Percentiles rank a stretch among this genome's conserved stretches.
These are phyloP conservation scores for Yarrowia divulgata DNA, from an alignment of 805 yeast genomes.

Conservation along the genomic window DNA sequence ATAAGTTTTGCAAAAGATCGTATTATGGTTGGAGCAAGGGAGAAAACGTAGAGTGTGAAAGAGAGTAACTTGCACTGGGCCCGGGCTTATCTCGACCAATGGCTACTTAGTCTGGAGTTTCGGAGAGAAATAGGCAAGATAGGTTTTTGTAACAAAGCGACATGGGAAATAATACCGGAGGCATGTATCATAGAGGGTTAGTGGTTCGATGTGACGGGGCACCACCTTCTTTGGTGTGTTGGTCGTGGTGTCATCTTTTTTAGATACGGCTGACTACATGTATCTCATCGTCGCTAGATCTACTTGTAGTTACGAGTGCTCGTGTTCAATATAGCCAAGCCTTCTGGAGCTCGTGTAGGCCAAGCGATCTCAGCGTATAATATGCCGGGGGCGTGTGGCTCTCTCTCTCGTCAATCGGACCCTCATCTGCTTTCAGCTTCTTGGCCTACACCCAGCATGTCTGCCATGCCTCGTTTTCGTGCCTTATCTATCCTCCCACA, in stretches of 20 bases:
- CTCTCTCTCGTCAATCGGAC: not conserved
- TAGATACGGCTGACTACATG: constrained; percentile 1
- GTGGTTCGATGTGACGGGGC: not conserved
- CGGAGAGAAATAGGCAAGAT: constrained; percentile 27
- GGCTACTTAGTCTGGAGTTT: not conserved
- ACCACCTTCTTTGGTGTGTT: no score
- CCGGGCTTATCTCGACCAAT: constrained; percentile 31
- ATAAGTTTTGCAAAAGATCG: constrained; percentile 6
- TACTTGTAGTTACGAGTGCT: no score
- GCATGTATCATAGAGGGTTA: not conserved
- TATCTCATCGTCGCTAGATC: not conserved
- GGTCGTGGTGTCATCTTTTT: no score
- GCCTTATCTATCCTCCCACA: constrained; percentile 29
- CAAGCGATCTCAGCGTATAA: constrained; percentile 13
- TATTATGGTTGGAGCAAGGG: constrained; percentile 28
- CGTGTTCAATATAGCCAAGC: not conserved
- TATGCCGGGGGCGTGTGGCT: not conserved
- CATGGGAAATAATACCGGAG: not conserved
- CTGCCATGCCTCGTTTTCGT: constrained; percentile 31
- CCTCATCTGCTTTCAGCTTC: constrained; percentile 3
- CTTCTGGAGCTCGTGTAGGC: not conserved
- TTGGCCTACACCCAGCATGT: constrained; percentile 20
- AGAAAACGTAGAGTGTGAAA: constrained; percentile 20
- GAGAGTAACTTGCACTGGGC: not conserved
- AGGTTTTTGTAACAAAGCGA: constrained; percentile 13